Percentiles rank a stretch among this genome's conserved stretches.
phyloP scores from a whole-genome alignment of 2,329 filamentous ascomycete genomes.

The Dactylella cylindrospora region DNA sequence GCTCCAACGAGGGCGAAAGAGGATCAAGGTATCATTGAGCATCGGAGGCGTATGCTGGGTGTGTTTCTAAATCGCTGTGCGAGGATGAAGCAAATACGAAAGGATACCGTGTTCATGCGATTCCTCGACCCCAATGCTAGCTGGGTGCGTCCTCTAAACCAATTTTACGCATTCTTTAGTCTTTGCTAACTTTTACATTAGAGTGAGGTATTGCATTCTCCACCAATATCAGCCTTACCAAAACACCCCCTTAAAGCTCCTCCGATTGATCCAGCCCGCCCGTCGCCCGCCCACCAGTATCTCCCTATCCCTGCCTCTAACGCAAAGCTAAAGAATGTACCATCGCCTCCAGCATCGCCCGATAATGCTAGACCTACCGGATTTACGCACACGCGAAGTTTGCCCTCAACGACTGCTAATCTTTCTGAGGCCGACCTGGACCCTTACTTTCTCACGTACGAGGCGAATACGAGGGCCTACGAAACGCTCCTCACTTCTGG shows the following conservation, averaged over 20 bases:
- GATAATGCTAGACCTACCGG: slow-evolving; percentile 52
- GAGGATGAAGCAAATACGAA: slow-evolving; percentile 84
- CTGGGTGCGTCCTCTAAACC: slow-evolving; percentile 68
- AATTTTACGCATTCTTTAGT: slow-evolving; percentile 41
- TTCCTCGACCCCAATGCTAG: slow-evolving; percentile 97
- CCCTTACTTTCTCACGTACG: slow-evolving; percentile 92
- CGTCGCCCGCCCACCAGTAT: slow-evolving; percentile 79
- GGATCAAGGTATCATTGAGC: slow-evolving; percentile 92
- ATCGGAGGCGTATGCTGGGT: slow-evolving; percentile 93
- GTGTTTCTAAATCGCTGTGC: slow-evolving; percentile 94
- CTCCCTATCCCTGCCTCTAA: slow-evolving; percentile 82
- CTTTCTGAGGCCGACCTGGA: slow-evolving; percentile 88
- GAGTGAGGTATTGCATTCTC: slow-evolving; percentile 93
- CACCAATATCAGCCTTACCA: slow-evolving; percentile 85
- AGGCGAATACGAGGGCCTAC: slow-evolving; percentile 85
- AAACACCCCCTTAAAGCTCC: slow-evolving; percentile 94
- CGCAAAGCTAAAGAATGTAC: slow-evolving; percentile 73
- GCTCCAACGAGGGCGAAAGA: slow-evolving; percentile 98
- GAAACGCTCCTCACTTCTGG: slow-evolving; percentile 85
- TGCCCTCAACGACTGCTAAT: slow-evolving; percentile 74
- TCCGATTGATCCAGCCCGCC: slow-evolving; percentile 92
- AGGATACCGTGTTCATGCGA: slow-evolving; percentile 95
- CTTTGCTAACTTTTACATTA: slow-evolving; percentile 53
- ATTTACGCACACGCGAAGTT: slow-evolving; percentile 70
- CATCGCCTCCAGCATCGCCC: slow-evolving; percentile 51